Evolutionary conservation across 2,329 filamentous ascomycete genomes (phyloP), one percentile per base, ranked within the genome.

Genomic region (Cercospora zeina): DNA sequence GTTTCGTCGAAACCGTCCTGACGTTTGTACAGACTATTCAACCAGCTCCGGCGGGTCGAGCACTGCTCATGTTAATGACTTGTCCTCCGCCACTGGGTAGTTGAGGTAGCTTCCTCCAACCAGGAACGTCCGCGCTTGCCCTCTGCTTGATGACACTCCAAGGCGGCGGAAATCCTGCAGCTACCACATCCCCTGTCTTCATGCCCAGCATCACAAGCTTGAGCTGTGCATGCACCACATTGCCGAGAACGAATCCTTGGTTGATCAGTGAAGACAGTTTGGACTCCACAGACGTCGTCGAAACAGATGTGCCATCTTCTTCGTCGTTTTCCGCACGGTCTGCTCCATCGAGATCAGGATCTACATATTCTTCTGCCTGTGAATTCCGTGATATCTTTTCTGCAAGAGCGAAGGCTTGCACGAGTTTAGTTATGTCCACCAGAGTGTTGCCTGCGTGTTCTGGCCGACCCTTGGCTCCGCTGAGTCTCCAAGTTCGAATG

Each of bases 201-300:
- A 89, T 87, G 2, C 93, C 92, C 57, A 89, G 86, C 47, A 97
- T 90, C 11, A 91, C 92, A 71, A 97, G 92, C 54, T 89, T 87
- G 47, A 84, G 83, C 71, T 87, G 86, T 27, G 84, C 84, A 70
- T 96, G 91, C 14, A 89, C 90, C 30, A 97, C 83, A 71, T 93
- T 97, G 1, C 93, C 93, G 68, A 88, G 87, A 73, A 97, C 81
- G 24, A 96, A 79, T 0, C 89, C 90, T 75, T 96, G 90, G 54
- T 89, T 86, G 19, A 96, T 84, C 11, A 97, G 82, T 10, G 87
- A 88, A 0, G 89, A 85, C 11, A 96, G 82, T 54, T 90, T 86
- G 49, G 86, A 86, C 76, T 96, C 91, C 24, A 73, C 64, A n/a
- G 59, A 62, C 4, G 70, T 91, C 85, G 11, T 82, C 75, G 4